phyloP scores from a whole-genome alignment of 177 flowering plant genomes.

The Vitis hybrid region DNA sequence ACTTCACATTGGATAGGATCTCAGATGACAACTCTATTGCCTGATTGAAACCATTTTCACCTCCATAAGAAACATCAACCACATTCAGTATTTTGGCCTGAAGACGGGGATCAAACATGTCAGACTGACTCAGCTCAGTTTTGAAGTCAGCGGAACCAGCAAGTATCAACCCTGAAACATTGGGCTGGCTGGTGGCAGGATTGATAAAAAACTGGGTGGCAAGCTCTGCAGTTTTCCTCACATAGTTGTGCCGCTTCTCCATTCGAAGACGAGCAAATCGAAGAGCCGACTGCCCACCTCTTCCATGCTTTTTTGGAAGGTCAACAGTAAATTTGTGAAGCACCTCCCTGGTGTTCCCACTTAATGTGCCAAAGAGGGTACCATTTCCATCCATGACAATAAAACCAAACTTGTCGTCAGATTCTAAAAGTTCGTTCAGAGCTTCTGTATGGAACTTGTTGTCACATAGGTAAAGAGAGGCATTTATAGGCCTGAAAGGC shows the following conservation, averaged over 20 bases:
- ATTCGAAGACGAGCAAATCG: slow-evolving; percentile 16
- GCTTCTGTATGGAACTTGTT: slow-evolving; percentile 29
- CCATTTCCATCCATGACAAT: slow-evolving; percentile 26
- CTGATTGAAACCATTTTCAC: slow-evolving; percentile 20
- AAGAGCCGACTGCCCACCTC: slow-evolving; percentile 22
- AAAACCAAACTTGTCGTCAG: slow-evolving; percentile 24
- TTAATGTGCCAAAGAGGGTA: slow-evolving; percentile 21
- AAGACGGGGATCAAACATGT: slow-evolving; percentile 21
- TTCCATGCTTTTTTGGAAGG: slow-evolving; percentile 20
- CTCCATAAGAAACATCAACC: slow-evolving; percentile 19
- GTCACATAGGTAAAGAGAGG: slow-evolving; percentile 22
- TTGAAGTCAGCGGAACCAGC: slow-evolving; percentile 23
- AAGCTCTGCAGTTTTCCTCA: slow-evolving; percentile 20
- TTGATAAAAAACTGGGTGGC: slow-evolving; percentile 19
- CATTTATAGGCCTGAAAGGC: slow-evolving; percentile 26
- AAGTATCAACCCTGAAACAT: slow-evolving; percentile 19
- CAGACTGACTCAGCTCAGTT: slow-evolving; percentile 20
- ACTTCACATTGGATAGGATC: slow-evolving; percentile 18
- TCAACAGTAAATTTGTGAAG: slow-evolving; percentile 20
- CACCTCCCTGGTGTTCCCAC: slow-evolving; percentile 22
- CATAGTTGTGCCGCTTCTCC: slow-evolving; percentile 21
- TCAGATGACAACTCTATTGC: slow-evolving; percentile 18
- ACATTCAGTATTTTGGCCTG: slow-evolving; percentile 19
- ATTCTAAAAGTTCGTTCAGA: slow-evolving; percentile 19
- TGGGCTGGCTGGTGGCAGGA: slow-evolving; percentile 19